These are phyloP conservation scores for Mycosarcoma mackinlayi DNA, from an alignment of 1,284 basidiomycete genomes.

Conservation along the genomic window DNA sequence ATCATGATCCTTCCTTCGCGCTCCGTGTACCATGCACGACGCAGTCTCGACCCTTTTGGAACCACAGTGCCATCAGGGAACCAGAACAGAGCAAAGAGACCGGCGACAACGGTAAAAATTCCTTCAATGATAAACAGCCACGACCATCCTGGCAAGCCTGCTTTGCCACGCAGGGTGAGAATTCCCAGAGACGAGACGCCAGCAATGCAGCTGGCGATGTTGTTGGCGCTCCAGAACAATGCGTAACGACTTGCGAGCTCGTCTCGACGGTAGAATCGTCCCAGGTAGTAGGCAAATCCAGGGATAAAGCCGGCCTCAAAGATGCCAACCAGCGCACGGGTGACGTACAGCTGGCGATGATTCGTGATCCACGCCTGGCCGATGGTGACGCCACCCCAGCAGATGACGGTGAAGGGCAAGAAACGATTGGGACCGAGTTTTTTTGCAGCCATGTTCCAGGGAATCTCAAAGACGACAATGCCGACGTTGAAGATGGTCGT, in stretches of 20 bases:
- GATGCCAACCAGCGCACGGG: background rate
- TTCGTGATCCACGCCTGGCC: conserved; percentile 3
- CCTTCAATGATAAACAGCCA: conserved; percentile 1
- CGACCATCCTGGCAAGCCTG: conserved; percentile 1
- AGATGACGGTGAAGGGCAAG: conserved; percentile 1
- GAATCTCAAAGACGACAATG: background rate
- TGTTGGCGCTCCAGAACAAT: conserved; percentile 3
- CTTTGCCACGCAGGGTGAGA: background rate
- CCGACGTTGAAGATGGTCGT: conserved; percentile 3
- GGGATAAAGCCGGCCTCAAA: conserved; percentile 1
- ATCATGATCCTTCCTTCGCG: conserved; percentile 1
- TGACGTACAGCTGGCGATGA: conserved; percentile 1
- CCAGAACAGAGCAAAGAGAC: conserved; percentile 1
- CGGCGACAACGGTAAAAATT: background rate
- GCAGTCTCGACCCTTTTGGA: background rate
- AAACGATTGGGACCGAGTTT: background rate
- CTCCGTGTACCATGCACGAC: conserved; percentile 1
- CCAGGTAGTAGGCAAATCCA: background rate
- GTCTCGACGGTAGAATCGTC: conserved; percentile 1
- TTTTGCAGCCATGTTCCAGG: background rate
- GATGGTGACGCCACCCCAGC: background rate
- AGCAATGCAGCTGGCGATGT: conserved; percentile 1
- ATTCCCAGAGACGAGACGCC: background rate
- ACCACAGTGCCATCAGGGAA: background rate
- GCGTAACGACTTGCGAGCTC: background rate